phyloP scores from a whole-genome alignment of 345 rosid species.

The Citrus unshiu region DNA sequence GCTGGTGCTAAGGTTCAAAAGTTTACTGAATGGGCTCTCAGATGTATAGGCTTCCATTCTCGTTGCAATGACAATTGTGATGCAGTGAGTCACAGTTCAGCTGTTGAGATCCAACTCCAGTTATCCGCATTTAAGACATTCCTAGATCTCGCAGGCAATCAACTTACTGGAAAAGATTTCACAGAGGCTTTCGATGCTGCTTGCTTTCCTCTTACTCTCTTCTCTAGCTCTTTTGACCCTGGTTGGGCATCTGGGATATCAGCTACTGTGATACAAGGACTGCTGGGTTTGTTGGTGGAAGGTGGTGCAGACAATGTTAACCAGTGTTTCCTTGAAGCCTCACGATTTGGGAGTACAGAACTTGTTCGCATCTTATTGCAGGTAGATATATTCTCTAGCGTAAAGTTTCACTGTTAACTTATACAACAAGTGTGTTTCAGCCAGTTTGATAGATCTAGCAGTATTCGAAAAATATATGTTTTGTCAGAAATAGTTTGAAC shows the following conservation, averaged over 20 bases:
- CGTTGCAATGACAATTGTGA: slow-evolving; percentile 69
- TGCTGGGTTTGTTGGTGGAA: slow-evolving; percentile 86
- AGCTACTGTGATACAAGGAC: slow-evolving; percentile 79
- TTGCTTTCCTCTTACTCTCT: slow-evolving; percentile 91
- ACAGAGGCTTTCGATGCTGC: slow-evolving; percentile 99
- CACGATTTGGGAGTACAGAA: slow-evolving; percentile 98
- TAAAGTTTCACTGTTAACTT: background rate
- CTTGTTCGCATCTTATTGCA: slow-evolving; percentile 89
- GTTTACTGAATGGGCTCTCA: slow-evolving; percentile 95
- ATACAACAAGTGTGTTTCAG: background rate
- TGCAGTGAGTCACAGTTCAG: slow-evolving; percentile 58
- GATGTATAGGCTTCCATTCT: slow-evolving; percentile 90
- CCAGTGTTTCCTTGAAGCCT: slow-evolving; percentile 98
- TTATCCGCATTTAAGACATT: slow-evolving; percentile 89
- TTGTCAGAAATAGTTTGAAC: background rate
- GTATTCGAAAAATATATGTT: too few relatives aligned
- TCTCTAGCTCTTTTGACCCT: slow-evolving; percentile 87
- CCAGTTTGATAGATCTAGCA: too few relatives aligned
- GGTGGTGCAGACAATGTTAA: slow-evolving; percentile 97
- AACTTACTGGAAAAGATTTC: slow-evolving; percentile 93
- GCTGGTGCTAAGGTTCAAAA: slow-evolving; percentile 94
- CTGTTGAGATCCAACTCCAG: slow-evolving; percentile 88
- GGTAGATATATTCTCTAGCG: slow-evolving; percentile 38
- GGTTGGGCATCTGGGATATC: slow-evolving; percentile 97
- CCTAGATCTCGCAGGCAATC: slow-evolving; percentile 84